Percentiles rank a stretch among this genome's conserved stretches.
These are phyloP conservation scores for Pythium dissotocum DNA, from an alignment of 352 stramenopile species.

Conservation along the genomic window DNA sequence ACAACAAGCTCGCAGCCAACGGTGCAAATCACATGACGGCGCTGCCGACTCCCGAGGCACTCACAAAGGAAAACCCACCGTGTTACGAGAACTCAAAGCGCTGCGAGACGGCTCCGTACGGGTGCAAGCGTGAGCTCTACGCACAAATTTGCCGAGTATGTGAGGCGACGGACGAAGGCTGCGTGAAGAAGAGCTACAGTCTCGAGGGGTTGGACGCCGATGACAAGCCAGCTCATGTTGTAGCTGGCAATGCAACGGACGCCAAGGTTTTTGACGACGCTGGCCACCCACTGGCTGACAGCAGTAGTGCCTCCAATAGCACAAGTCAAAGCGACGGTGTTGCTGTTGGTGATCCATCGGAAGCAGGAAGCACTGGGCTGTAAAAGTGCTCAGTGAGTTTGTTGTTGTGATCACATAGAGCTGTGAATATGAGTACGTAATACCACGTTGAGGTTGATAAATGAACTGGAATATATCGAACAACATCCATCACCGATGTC, in stretches of 20 bases:
- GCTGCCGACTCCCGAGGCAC: slow-evolving; percentile 35
- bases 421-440: no score
- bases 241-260: background rate
- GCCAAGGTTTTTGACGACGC: background rate
- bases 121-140: slow-evolving; percentile 55
- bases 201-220: slow-evolving; percentile 4
- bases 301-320: background rate
- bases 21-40: slow-evolving; percentile 37
- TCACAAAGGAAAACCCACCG: slow-evolving; percentile 43
- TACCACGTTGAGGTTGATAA: no score
- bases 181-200: slow-evolving; percentile 25
- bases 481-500: no score
- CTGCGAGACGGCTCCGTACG: slow-evolving; percentile 32
- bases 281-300: background rate
- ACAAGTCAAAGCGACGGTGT: background rate
- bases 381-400: no score
- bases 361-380: background rate
- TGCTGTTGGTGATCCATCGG: background rate
- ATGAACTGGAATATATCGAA: no score
- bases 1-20: slow-evolving; percentile 30
- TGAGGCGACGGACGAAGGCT: slow-evolving; percentile 18
- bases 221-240: slow-evolving; percentile 4
- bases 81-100: slow-evolving; percentile 53
- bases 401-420: no score
- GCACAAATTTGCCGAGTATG: slow-evolving; percentile 58